Evolutionary conservation across 23 red algal genomes (phyloP).

Genomic region (Agarophyton chilense): DNA sequence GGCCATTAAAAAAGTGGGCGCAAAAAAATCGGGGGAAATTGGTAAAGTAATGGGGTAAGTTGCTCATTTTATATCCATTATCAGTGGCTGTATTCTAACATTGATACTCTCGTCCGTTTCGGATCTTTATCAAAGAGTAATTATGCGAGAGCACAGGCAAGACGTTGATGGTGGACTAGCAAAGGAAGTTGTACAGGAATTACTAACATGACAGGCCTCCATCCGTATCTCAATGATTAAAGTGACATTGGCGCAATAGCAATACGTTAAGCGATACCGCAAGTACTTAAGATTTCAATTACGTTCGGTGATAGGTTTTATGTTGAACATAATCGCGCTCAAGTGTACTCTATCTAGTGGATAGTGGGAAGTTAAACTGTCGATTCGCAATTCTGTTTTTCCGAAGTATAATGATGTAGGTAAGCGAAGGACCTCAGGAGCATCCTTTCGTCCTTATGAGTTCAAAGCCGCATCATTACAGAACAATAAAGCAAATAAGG

Average conservation of each 20-base stretch:
- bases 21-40: conserved; percentile 29
- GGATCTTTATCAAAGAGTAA: conserved; percentile 18
- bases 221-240: neutral
- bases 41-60: conserved; percentile 87
- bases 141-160: conserved; percentile 78
- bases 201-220: neutral
- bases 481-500: too few species aligned
- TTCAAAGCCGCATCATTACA: too few species aligned
- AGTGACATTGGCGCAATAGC: neutral
- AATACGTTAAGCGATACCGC: neutral
- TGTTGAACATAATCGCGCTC: too few species aligned
- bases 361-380: too few species aligned
- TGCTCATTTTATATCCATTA: neutral
- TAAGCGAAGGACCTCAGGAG: too few species aligned
- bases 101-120: too few species aligned
- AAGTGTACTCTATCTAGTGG: too few species aligned
- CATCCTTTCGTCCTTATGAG: too few species aligned
- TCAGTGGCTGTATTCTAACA: neutral
- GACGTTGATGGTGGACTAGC: conserved; percentile 71
- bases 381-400: too few species aligned
- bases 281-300: neutral
- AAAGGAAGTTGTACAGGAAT: conserved; percentile 53
- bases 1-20: conserved; percentile 56
- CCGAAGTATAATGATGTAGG: too few species aligned
- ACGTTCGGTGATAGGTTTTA: too few species aligned